These are phyloP conservation scores for Dendrobium chrysotoxum DNA, from an alignment of 106 monocot genomes.

Conservation along the genomic window DNA sequence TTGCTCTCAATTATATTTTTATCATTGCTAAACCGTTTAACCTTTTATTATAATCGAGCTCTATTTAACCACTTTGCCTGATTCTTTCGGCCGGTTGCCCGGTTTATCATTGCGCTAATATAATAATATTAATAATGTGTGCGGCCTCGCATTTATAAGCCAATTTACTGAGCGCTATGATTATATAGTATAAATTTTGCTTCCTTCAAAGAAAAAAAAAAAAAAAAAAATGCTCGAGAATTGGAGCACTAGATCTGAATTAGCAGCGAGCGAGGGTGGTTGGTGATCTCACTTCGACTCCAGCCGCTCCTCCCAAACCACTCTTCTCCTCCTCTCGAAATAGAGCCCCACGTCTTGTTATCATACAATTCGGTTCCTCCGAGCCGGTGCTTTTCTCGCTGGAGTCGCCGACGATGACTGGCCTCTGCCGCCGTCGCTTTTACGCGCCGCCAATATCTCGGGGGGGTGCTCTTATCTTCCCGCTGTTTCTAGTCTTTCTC, in stretches of 20 bases:
- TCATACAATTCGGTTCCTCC: neutral
- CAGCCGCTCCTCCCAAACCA: neutral
- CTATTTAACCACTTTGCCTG: too few relatives aligned
- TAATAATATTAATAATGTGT: too few relatives aligned
- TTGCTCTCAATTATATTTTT: too few relatives aligned
- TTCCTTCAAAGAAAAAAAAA: too few relatives aligned
- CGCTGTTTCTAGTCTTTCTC: neutral
- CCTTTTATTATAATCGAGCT: too few relatives aligned
- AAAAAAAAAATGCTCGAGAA: neutral
- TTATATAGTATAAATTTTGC: too few relatives aligned
- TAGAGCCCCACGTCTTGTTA: neutral
- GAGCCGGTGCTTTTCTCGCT: neutral
- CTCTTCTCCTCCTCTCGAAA: neutral
- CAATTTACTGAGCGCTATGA: too few relatives aligned
- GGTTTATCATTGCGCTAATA: too few relatives aligned
- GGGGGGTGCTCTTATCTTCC: neutral
- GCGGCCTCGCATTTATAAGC: too few relatives aligned
- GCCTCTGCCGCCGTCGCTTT: neutral
- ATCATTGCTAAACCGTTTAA: too few relatives aligned
- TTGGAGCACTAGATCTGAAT: neutral
- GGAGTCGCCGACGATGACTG: neutral
- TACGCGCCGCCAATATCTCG: neutral
- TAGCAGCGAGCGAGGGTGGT: neutral
- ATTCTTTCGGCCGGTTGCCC: too few relatives aligned
- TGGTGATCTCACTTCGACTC: neutral